Percentiles rank a stretch among this genome's conserved stretches.
Conservation (phyloP, 1,139 yeast genomes). For the Yamadazyma aaseri region DNA sequence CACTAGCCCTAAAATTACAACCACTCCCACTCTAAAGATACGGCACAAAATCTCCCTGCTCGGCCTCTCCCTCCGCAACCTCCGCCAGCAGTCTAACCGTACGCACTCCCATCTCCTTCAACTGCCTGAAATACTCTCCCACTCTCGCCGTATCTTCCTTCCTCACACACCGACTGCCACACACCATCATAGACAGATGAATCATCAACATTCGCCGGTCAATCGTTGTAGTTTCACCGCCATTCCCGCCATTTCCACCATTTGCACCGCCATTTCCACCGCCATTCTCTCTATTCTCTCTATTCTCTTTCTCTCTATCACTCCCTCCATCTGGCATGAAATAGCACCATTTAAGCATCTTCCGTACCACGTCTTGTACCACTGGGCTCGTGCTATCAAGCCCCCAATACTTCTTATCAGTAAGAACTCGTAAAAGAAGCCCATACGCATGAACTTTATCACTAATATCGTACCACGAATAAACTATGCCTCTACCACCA, state of each 20-base stretch:
- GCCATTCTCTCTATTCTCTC: too few species aligned
- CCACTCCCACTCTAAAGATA: too few species aligned
- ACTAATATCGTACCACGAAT: constrained; percentile 15
- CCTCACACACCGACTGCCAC: constrained; percentile 15
- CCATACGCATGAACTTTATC: constrained; percentile 6
- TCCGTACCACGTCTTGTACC: constrained; percentile 17
- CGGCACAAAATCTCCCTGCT: constrained; percentile 16
- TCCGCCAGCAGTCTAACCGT: constrained; percentile 13
- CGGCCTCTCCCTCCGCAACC: constrained; percentile 15
- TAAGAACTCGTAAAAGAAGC: constrained; percentile 1
- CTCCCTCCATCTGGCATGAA: too few species aligned
- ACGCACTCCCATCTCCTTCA: constrained; percentile 14
- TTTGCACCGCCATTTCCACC: too few species aligned
- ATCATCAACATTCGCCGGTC: constrained; percentile 18
- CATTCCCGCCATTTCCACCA: too few species aligned
- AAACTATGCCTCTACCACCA: constrained; percentile 14
- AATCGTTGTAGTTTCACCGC: too few species aligned
- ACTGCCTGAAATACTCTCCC: constrained; percentile 13
- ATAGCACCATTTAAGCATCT: constrained; percentile 16
- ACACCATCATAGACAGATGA: constrained; percentile 16
- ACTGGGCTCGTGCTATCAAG: too few species aligned
- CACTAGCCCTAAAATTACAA: too few species aligned
- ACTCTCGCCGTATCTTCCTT: constrained; percentile 11
- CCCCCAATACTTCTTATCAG: constrained; percentile 9
- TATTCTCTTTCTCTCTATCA: too few species aligned